Evolutionary conservation across 768 basidiomycete species (phyloP), one percentile per base, ranked within the genome.

Genomic region (Phanerochaete sordida): DNA sequence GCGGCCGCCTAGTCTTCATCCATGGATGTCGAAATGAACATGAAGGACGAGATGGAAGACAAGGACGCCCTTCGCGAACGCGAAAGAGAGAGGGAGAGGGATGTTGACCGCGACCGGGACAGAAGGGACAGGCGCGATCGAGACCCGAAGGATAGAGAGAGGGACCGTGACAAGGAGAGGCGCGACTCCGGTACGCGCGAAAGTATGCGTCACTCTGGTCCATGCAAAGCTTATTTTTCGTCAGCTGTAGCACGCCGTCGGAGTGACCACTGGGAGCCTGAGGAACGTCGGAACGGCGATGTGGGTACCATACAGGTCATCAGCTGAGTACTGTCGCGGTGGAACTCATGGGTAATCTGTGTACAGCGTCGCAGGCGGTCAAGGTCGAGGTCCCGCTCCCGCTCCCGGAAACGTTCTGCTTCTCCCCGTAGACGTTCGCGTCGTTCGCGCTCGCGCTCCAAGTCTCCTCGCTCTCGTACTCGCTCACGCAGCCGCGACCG

Each of bases 191-290:
- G 88, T 87, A 46, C 27, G 77, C 33, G 39, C 16, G 24, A 39
- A 48, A 26, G 16, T 48, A 58, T 26, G 33, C 33, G 7, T 7
- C 4, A 43, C 39, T 9, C 19, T 43, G 11, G 39, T 43, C 19
- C 19, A 9, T 43, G 39, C 19, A 4, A 43, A 43, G 19, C 39
- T 43, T 4, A 43, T 43, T 19, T 43, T 19, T 16, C 39, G 39
- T 43, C 39, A 43, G 19, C 4, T 4, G 19, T 19, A 43, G 39
- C 11, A 43, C 39, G 39, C 70, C 58, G 69, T 37, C 68, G 67
- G n/a, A 74, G 75, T 39, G 91, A 93, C 73, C 90, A 93, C 65
- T 93, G 90, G 90, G 91, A 93, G 66, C 90, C 91, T 0, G 90
- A 84, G n/a, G 80, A 88, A 31, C 81, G 86, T 70, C 85, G 91